Conservation (phyloP, 352 stramenopile species). For the Labyrinthula sp. region DNA sequence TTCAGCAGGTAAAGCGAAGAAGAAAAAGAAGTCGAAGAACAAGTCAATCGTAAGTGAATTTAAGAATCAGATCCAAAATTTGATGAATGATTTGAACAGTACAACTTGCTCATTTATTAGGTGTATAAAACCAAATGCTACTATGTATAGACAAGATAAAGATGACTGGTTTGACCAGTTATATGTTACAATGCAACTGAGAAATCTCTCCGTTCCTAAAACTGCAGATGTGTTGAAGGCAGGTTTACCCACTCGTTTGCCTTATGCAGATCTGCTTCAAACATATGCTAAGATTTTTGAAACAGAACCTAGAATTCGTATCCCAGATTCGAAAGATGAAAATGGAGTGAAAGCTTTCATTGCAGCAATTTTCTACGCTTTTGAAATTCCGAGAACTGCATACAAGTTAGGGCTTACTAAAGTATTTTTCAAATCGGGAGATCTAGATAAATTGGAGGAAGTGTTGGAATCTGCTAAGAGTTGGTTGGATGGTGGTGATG, state of each 20-base stretch:
- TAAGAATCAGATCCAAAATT: conserved; percentile 54
- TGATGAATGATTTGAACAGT: conserved; percentile 54
- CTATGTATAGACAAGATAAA: conserved; percentile 8
- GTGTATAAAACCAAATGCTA: conserved; percentile 26
- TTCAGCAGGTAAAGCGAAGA: conserved; percentile 37
- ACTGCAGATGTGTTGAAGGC: conserved; percentile 19
- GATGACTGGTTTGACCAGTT: conserved; percentile 21
- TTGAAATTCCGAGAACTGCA: conserved; percentile 16
- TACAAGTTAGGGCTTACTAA: conserved; percentile 29
- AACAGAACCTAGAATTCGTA: background rate
- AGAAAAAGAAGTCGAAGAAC: conserved; percentile 8
- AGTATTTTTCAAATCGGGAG: conserved; percentile 23
- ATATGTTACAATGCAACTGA: conserved; percentile 18
- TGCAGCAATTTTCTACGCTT: conserved; percentile 25
- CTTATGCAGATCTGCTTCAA: conserved; percentile 7
- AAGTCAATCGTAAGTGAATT: conserved; percentile 53
- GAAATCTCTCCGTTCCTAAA: conserved; percentile 21
- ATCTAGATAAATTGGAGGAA: conserved; percentile 23
- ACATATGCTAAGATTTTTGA: conserved; percentile 3
- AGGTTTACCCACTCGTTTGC: conserved; percentile 18
- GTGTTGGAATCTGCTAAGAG: conserved; percentile 23
- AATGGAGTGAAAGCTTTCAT: conserved; percentile 12
- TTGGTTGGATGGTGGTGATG: too few relatives aligned
- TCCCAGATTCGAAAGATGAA: conserved; percentile 3
- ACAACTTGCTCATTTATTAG: conserved; percentile 47